Evolutionary conservation across 2,329 filamentous ascomycete species (phyloP).

Genomic region (Cladosporium colombiae): DNA sequence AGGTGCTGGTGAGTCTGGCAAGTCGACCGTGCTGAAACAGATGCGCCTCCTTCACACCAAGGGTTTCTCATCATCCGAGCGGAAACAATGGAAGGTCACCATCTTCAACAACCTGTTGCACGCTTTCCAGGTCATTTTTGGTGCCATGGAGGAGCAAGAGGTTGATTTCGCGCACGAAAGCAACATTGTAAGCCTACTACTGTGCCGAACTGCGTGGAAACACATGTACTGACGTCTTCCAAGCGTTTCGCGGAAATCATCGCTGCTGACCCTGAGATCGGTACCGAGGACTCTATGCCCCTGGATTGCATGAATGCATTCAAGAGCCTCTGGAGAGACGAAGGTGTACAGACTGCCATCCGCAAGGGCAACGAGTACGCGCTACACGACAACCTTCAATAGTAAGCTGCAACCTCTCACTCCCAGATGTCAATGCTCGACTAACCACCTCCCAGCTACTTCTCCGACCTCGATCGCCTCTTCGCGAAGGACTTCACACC

Average conservation of each 20-base stretch:
- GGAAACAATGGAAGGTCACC: conserved; percentile 90
- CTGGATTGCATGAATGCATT: conserved; percentile 77
- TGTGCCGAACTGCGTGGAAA: background rate
- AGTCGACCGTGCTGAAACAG: conserved; percentile 96
- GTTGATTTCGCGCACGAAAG: conserved; percentile 76
- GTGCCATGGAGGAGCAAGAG: conserved; percentile 84
- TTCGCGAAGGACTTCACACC: conserved; percentile 75
- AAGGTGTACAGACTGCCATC: conserved; percentile 83
- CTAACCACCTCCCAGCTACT: conserved; percentile 64
- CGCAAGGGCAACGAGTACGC: conserved; percentile 94
- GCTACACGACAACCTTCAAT: conserved; percentile 90
- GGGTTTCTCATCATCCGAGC: conserved; percentile 86
- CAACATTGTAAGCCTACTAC: conserved; percentile 66
- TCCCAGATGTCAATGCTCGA: background rate
- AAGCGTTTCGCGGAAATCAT: conserved; percentile 79
- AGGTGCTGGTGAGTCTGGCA: conserved; percentile 95
- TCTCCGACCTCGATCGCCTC: conserved; percentile 65
- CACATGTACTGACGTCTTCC: conserved; percentile 37
- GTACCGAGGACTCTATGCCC: conserved; percentile 77
- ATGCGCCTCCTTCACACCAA: conserved; percentile 97
- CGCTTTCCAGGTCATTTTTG: conserved; percentile 85
- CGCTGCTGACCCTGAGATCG: conserved; percentile 78
- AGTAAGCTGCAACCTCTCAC: conserved; percentile 60
- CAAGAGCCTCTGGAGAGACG: conserved; percentile 79
- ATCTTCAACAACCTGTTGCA: conserved; percentile 95